Percentiles rank a stretch among this genome's conserved stretches.
Conservation (phyloP, 305 asterid genomes). For the Fraxinus greggii region DNA sequence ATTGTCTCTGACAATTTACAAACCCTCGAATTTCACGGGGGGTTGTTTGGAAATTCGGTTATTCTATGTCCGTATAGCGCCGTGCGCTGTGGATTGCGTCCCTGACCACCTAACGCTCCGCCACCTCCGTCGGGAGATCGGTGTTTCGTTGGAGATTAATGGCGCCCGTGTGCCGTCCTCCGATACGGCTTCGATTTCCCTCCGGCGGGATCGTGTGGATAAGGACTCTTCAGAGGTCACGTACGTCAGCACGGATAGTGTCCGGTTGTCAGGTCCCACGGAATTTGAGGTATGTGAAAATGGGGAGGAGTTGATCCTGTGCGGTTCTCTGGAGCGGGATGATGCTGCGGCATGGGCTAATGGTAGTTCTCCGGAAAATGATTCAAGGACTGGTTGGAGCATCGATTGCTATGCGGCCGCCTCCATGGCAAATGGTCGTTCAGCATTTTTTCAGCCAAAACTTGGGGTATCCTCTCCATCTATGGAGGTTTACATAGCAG, state of each 20-base stretch:
- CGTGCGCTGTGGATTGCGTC: constrained; percentile 45
- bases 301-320: constrained; percentile 51
- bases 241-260: constrained; percentile 59
- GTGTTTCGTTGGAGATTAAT: constrained; percentile 56
- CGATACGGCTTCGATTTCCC: constrained; percentile 47
- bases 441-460: constrained; percentile 48
- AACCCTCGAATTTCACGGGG: constrained; percentile 47
- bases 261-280: constrained; percentile 51
- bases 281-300: constrained; percentile 68
- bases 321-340: constrained; percentile 68
- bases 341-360: constrained; percentile 48
- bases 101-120: constrained; percentile 57
- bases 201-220: constrained; percentile 66
- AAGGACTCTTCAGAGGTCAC: constrained; percentile 64
- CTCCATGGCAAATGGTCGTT: constrained; percentile 42
- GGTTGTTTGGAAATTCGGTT: constrained; percentile 67
- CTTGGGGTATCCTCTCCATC: constrained; percentile 54
- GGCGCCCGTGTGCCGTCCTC: constrained; percentile 56
- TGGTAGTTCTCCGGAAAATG: constrained; percentile 37
- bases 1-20: constrained; percentile 48
- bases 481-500: constrained; percentile 81
- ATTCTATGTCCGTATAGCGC: constrained; percentile 64
- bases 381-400: constrained; percentile 59
- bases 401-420: constrained; percentile 62
- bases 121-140: constrained; percentile 64